Evolutionary conservation across 2,329 filamentous ascomycete genomes (phyloP), one percentile per base, ranked within the genome.

Genomic region (Neofusicoccum umdonicola): DNA sequence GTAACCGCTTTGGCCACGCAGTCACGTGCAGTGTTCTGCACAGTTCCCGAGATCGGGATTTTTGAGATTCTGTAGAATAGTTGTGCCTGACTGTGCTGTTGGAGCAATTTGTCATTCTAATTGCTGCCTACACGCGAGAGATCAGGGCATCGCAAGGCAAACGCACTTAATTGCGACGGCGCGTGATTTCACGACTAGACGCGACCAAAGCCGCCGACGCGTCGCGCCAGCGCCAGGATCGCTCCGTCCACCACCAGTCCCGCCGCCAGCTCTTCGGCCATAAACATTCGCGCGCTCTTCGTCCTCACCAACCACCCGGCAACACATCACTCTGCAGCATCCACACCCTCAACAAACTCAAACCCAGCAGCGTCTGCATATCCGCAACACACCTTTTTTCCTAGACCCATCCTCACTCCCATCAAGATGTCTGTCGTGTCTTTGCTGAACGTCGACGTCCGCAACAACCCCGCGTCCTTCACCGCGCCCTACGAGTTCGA

Each of bases 381-480:
- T 7, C 37, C 17, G 27, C 7, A 17, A 11, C 37, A 41, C 50
- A 22, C 41, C 19, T 31, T 50, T 42, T 51, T 41, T 31, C 27
- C 19, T 15, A 17, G 47, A 31, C 19, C 45, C 31, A 62, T 45
- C 54, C 54, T 47, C 41, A 48, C 62, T 45, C 44, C 63, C 58
- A 39, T 65, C 81, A 85, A 76, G 70, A 97, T 97, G 95, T 97
- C 95, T 76, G 91, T 97, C 76, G 93, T 99, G 69, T 96, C 93
- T 71, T 88, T 99, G 66, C 87, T 99, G 70, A 94, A 94, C 75
- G 95, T 99, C 74, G 91, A 95, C 80, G 91, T 99, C 71, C 85
- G 93, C 77, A 98, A 99, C 87, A 99, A 99, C 83, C 95, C 95
- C 74, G 93, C 95, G 74, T 88, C 90, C 71, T 98, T 99, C 82